A percentile compares a stretch with the other conserved stretches of the same genome.
These are phyloP conservation scores for Hypomontagnella monticulosa DNA, from an alignment of 495 filamentous ascomycete species.

Conservation along the genomic window DNA sequence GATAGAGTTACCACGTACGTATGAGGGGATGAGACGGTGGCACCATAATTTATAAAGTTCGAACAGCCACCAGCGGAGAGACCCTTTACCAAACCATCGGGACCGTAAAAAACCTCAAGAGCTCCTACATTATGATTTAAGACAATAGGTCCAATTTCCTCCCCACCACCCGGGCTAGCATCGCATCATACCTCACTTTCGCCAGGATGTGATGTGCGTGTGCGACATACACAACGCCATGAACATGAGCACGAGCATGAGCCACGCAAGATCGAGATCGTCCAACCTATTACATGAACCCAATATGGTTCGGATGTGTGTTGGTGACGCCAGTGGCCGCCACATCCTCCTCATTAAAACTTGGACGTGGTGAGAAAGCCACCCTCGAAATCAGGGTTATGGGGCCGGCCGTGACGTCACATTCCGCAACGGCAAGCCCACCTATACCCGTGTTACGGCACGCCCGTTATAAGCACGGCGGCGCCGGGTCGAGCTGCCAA, in stretches of 20 bases:
- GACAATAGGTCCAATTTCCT: not conserved
- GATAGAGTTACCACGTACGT: constrained; percentile 16
- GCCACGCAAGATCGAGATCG: constrained; percentile 30
- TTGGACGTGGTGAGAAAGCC: constrained; percentile 15
- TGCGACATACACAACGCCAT: not conserved
- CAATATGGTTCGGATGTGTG: constrained; percentile 25
- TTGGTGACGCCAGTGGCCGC: constrained; percentile 42
- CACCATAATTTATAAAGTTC: not conserved
- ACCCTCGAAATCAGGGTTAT: constrained; percentile 41
- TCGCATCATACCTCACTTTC: too few relatives aligned
- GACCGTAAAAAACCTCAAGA: not conserved
- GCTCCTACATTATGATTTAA: not conserved
- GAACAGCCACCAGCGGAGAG: not conserved
- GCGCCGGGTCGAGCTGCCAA: constrained; percentile 12
- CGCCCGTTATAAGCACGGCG: constrained; percentile 26
- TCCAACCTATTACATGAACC: constrained; percentile 15
- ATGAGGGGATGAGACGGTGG: not conserved
- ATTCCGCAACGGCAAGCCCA: constrained; percentile 22
- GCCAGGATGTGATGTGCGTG: not conserved
- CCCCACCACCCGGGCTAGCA: not conserved
- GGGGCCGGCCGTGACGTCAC: constrained; percentile 42
- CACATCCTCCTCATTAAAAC: constrained; percentile 25
- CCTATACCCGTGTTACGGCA: constrained; percentile 25
- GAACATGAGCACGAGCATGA: too few relatives aligned
- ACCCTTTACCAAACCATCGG: constrained; percentile 7